Percentiles rank a stretch among this genome's conserved stretches.
These are phyloP conservation scores for Peziza echinospora DNA, from an alignment of 495 filamentous ascomycete genomes.

Conservation along the genomic window DNA sequence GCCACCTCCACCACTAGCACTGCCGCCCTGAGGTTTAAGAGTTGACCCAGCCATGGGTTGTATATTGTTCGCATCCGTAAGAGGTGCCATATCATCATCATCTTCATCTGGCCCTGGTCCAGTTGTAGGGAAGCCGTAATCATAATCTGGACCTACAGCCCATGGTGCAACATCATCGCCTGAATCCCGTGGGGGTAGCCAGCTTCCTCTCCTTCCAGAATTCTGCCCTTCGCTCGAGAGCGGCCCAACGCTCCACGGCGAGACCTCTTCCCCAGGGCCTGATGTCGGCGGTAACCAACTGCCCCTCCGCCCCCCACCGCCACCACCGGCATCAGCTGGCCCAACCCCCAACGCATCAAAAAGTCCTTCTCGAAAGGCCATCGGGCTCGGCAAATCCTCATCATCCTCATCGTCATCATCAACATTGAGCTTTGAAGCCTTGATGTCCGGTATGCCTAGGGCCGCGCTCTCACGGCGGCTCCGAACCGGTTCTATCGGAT, in stretches of 20 bases:
- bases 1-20: background rate
- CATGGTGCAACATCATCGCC: slow-evolving; percentile 11
- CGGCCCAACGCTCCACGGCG: slow-evolving; percentile 6
- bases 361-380: slow-evolving; percentile 9
- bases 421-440: slow-evolving; percentile 11
- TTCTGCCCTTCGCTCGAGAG: background rate
- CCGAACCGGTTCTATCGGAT: too few species aligned
- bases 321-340: background rate
- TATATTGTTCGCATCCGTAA: slow-evolving; percentile 36
- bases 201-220: slow-evolving; percentile 19
- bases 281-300: background rate
- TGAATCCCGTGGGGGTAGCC: slow-evolving; percentile 15
- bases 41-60: slow-evolving; percentile 47
- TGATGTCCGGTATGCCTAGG: slow-evolving; percentile 2
- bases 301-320: background rate
- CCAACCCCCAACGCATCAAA: background rate
- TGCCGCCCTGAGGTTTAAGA: slow-evolving; percentile 21
- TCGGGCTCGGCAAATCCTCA: slow-evolving; percentile 7
- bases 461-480: too few species aligned
- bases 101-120: slow-evolving; percentile 28
- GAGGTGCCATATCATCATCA: slow-evolving; percentile 35
- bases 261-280: background rate
- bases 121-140: slow-evolving; percentile 19
- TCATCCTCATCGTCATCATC: slow-evolving; percentile 8
- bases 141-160: slow-evolving; percentile 11